phyloP scores from a whole-genome alignment of 78 protist species.

The Dictyostelium firmibasis region DNA sequence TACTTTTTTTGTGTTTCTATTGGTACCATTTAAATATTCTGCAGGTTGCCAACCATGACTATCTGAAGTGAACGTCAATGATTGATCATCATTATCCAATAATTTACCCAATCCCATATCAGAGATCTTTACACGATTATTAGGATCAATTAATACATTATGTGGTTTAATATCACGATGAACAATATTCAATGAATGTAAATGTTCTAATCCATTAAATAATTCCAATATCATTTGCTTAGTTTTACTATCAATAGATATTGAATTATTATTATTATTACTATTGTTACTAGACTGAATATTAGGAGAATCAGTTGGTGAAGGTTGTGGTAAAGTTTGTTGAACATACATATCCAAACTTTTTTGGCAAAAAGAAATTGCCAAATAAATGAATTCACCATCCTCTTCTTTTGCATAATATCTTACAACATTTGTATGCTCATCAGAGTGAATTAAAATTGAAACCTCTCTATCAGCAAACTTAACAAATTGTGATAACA shows the following conservation, averaged over 20 bases:
- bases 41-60: conserved; percentile 94
- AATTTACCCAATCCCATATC: conserved; percentile 85
- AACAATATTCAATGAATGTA: conserved; percentile 80
- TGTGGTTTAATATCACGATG: conserved; percentile 88
- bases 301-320: background rate
- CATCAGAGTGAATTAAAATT: conserved; percentile 79
- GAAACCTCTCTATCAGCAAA: conserved; percentile 88
- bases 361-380: conserved; percentile 58
- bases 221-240: conserved; percentile 81
- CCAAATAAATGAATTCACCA: conserved; percentile 84
- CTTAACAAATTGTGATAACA: conserved; percentile 76
- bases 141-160: conserved; percentile 8
- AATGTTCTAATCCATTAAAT: conserved; percentile 81
- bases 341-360: conserved; percentile 25
- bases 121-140: conserved; percentile 39
- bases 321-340: background rate
- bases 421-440: conserved; percentile 84
- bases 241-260: conserved; percentile 58
- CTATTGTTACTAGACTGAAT: background rate
- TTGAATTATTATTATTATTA: background rate
- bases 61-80: conserved; percentile 76
- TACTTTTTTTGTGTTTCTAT: conserved; percentile 79
- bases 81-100: conserved; percentile 66
- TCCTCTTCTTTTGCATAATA: conserved; percentile 86
- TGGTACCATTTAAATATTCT: conserved; percentile 72